These are phyloP conservation scores for Trichomonascus vanleenenianus DNA, from an alignment of 805 yeast species.

Conservation along the genomic window DNA sequence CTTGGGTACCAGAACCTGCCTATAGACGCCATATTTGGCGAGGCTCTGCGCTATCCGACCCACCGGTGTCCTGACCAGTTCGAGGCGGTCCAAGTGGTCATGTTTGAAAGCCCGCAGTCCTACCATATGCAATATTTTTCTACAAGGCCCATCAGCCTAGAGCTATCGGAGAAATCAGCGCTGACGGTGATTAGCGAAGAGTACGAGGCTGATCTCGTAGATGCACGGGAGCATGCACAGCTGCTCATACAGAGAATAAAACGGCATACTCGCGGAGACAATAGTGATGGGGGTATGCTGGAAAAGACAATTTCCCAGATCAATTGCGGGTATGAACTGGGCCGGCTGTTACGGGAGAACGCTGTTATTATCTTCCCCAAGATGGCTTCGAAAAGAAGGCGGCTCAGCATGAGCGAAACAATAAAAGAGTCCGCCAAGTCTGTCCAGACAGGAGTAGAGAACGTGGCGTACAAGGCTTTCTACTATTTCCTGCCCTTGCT, in stretches of 20 bases:
- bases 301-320: slow-evolving; percentile 26
- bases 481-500: slow-evolving; percentile 9
- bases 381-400: slow-evolving; percentile 14
- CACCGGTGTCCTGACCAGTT: slow-evolving; percentile 1
- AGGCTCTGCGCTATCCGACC: slow-evolving; percentile 8
- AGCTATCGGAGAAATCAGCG: slow-evolving; percentile 32
- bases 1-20: slow-evolving; percentile 12
- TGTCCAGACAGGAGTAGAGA: slow-evolving; percentile 11
- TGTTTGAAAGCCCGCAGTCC: slow-evolving; percentile 68
- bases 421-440: slow-evolving; percentile 11
- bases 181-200: slow-evolving; percentile 20
- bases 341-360: slow-evolving; percentile 18
- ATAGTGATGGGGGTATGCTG: slow-evolving; percentile 7
- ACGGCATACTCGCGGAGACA: slow-evolving; percentile 17
- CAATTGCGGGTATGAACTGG: slow-evolving; percentile 31
- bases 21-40: slow-evolving; percentile 10
- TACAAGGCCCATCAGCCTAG: slow-evolving; percentile 60
- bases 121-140: slow-evolving; percentile 71
- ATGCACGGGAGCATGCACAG: slow-evolving; percentile 12
- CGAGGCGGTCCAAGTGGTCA: slow-evolving; percentile 29
- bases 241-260: slow-evolving; percentile 16
- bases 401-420: slow-evolving; percentile 20
- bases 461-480: slow-evolving; percentile 5
- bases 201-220: slow-evolving; percentile 26
- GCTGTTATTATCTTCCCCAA: slow-evolving; percentile 23